Evolutionary conservation across 176 grass and related monocot species (phyloP), one percentile per base, ranked within the genome.

Genomic region (Musa schizocarpa): DNA sequence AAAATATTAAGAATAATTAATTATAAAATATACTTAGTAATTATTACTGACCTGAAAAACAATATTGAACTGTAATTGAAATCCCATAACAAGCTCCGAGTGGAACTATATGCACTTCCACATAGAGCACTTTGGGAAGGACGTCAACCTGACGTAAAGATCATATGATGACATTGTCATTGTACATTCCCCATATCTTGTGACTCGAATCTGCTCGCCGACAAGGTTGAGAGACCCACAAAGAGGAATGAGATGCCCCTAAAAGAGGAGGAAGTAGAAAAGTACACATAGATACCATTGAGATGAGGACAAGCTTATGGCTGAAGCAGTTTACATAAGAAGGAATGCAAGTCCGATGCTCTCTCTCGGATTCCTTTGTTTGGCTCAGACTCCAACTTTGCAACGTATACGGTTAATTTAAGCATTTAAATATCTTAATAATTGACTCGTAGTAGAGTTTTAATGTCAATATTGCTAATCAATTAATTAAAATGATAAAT

Each of bases 241-340:
- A 69, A n/a, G 27, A 69, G 67, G 34, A 69, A 69, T 8, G 67
- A 50, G 29, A 69, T 69, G 29, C 67, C 67, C 26, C 67, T 69
- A 43, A 19, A 69, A 69, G 34, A 69, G 67, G 8, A 69, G 67
- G 43, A 69, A 69, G 67, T 69, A 69, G 67, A 69, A 69, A 17
- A n/a, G 67, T 49, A 69, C 50, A 0, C 67, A 27, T 1, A 27
- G 29, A 29, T 29, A 29, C 67, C 34, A 29, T 29, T 69, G 67
- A 2, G 67, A 43, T 43, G 67, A 50, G 17, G 50, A 17, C 34
- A 69, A 69, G 24, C 67, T 69, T 16, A 16, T 7, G 8, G 67
- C 67, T 11, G 67, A 50, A 17, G 67, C 67, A 19, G 34, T 69
- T 29, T 29, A 29, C 34, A 69, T 17, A 0, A 69, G 43, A 69